Evolutionary conservation across 495 filamentous ascomycete species (phyloP).

Genomic region (Hypoxylon lenormandii): DNA sequence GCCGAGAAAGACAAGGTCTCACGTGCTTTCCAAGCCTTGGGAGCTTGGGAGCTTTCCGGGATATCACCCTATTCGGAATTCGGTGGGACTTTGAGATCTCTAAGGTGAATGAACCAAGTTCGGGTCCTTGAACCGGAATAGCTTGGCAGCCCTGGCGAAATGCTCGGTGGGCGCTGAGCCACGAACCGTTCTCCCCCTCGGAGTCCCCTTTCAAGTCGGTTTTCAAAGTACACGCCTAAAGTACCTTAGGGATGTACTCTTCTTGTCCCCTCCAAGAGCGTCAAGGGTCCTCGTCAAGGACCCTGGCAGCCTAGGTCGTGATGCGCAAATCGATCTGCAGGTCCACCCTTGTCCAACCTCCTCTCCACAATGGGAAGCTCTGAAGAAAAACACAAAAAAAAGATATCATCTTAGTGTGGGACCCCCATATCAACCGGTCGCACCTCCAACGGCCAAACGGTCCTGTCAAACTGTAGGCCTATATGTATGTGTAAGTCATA

Average conservation of each 20-base stretch:
- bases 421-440: slow-evolving; percentile 26
- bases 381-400: slow-evolving; percentile 6
- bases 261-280: too few species aligned
- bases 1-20: slow-evolving; percentile 37
- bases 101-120: slow-evolving; percentile 26
- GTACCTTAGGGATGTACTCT: too few species aligned
- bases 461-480: background rate
- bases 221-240: too few species aligned
- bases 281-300: slow-evolving; percentile 2
- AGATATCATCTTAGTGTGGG: slow-evolving; percentile 33
- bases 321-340: slow-evolving; percentile 45
- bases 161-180: slow-evolving; percentile 12
- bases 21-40: slow-evolving; percentile 23
- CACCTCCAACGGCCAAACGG: slow-evolving; percentile 20
- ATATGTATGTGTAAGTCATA: background rate
- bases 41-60: slow-evolving; percentile 6
- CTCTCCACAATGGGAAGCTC: slow-evolving; percentile 44
- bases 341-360: slow-evolving; percentile 20
- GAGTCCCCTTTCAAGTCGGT: slow-evolving; percentile 4
- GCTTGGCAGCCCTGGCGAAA: slow-evolving; percentile 23
- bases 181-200: slow-evolving; percentile 5
- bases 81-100: slow-evolving; percentile 20
- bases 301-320: slow-evolving; percentile 24
- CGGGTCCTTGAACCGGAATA: slow-evolving; percentile 25
- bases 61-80: slow-evolving; percentile 31